Evolutionary conservation across 2,329 filamentous ascomycete genomes (phyloP), one percentile per base, ranked within the genome.

Genomic region (Aureobasidium melanogenum): DNA sequence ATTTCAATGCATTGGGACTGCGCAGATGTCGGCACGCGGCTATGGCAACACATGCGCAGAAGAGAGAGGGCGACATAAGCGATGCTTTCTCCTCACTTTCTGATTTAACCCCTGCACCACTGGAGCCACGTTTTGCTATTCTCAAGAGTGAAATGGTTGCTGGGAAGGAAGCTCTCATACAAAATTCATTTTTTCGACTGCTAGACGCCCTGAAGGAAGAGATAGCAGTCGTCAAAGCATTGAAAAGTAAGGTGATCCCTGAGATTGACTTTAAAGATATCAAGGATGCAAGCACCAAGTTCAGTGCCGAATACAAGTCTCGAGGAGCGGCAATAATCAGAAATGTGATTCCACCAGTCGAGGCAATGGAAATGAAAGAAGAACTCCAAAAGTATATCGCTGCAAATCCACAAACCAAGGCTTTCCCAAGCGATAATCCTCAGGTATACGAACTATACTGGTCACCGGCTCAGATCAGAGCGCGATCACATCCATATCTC

Each of bases 221-320:
- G 63, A 75, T 79, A 26, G 73, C 76, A 43, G 66, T 73, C 44
- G 77, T 80, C 36, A 70, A 71, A 15, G 71, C 74, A 62, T 70
- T 71, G 12, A 73, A 75, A 9, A 73, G 74, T 15, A 73, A 71
- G 24, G 68, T 75, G 41, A 72, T 80, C 15, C 78, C 78, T 0
- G 72, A 77, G 61, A 79, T 80, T 39, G 68, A 78, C 60, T 80
- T 77, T 69, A 73, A 73, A 34, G 76, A 79, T 51, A 69, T 80
- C 46, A 68, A 70, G 34, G 64, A 76, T 61, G 77, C 80, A 58
- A 79, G 81, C 3, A 75, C 79, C 22, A 75, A 78, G 1, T 88
- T 88, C 69, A 77, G 76, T 56, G 74, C 75, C 52, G 81, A 82
- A 67, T 76, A 86, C 55, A 80, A 79, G 66, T 83, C 84, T 67